Percentiles rank a stretch among this genome's conserved stretches.
Evolutionary conservation across 2,329 filamentous ascomycete species (phyloP).

Genomic region (Chalara sp.): DNA sequence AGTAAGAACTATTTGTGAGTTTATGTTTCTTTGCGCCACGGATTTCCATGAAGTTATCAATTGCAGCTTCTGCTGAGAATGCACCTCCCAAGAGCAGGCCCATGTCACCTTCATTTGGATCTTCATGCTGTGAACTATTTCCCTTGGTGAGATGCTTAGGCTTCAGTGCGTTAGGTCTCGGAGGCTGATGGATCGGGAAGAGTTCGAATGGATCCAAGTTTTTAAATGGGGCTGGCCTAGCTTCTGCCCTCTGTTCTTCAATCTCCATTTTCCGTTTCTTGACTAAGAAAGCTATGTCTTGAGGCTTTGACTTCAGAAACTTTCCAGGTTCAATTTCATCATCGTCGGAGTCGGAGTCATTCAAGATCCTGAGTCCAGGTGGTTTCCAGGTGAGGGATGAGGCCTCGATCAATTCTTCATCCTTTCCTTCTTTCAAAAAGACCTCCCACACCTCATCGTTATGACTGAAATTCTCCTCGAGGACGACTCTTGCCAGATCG

Average conservation of each 20-base stretch:
- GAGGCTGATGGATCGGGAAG: not conserved
- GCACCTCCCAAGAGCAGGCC: conserved; percentile 12
- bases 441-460: conserved; percentile 31
- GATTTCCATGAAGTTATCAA: conserved; percentile 44
- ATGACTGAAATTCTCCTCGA: conserved; percentile 33
- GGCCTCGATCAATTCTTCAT: conserved; percentile 29
- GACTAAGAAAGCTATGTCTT: conserved; percentile 31
- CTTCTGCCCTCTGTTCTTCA: conserved; percentile 3
- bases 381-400: conserved; percentile 39
- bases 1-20: conserved; percentile 22
- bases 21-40: conserved; percentile 31
- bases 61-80: conserved; percentile 35
- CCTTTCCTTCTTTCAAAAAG: conserved; percentile 25
- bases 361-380: conserved; percentile 37
- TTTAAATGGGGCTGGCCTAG: not conserved
- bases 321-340: conserved; percentile 27
- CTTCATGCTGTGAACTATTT: not conserved
- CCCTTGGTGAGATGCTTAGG: not conserved
- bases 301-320: conserved; percentile 13
- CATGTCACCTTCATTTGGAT: conserved; percentile 7
- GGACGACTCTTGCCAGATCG: conserved; percentile 27
- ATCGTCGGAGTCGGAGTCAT: conserved; percentile 31
- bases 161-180: not conserved
- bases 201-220: not conserved
- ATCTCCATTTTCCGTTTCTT: conserved; percentile 31